These are phyloP conservation scores for Penicillium hesseltinei DNA, from an alignment of 2,329 filamentous ascomycete genomes.

Conservation along the genomic window DNA sequence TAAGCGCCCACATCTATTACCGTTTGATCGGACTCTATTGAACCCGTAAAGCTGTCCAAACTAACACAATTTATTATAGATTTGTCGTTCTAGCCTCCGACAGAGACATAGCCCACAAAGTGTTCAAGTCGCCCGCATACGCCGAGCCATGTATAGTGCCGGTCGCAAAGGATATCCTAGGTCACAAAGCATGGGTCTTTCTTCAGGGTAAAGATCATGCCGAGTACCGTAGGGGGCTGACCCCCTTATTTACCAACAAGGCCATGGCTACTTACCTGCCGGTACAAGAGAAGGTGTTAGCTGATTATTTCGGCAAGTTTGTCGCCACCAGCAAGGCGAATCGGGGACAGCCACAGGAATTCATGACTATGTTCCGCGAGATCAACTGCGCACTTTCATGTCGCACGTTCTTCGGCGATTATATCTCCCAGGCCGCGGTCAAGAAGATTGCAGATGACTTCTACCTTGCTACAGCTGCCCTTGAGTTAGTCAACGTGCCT, in stretches of 20 bases:
- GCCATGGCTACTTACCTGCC: constrained; percentile 81
- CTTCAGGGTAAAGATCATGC: constrained; percentile 83
- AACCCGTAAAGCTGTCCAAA: not conserved
- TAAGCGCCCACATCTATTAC: constrained; percentile 43
- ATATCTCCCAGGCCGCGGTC: constrained; percentile 79
- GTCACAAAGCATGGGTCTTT: constrained; percentile 87
- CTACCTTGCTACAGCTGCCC: constrained; percentile 83
- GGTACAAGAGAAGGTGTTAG: constrained; percentile 83
- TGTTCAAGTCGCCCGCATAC: constrained; percentile 81
- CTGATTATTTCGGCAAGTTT: constrained; percentile 73
- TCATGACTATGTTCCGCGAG: constrained; percentile 83
- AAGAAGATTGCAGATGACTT: constrained; percentile 91
- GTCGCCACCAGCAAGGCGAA: constrained; percentile 66
- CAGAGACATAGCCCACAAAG: constrained; percentile 84
- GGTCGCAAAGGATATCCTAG: constrained; percentile 79
- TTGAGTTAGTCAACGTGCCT: constrained; percentile 92
- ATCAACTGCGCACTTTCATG: constrained; percentile 85
- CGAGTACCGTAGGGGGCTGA: constrained; percentile 87
- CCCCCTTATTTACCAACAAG: constrained; percentile 81
- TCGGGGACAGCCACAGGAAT: constrained; percentile 67
- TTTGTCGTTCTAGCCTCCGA: constrained; percentile 91
- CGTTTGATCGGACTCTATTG: not conserved
- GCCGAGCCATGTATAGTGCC: constrained; percentile 91
- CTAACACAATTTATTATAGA: constrained; percentile 44
- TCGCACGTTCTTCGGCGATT: constrained; percentile 86